Percentiles rank a stretch among this genome's conserved stretches.
These are phyloP conservation scores for Glutinoglossum americanum DNA, from an alignment of 495 filamentous ascomycete genomes.

Conservation along the genomic window DNA sequence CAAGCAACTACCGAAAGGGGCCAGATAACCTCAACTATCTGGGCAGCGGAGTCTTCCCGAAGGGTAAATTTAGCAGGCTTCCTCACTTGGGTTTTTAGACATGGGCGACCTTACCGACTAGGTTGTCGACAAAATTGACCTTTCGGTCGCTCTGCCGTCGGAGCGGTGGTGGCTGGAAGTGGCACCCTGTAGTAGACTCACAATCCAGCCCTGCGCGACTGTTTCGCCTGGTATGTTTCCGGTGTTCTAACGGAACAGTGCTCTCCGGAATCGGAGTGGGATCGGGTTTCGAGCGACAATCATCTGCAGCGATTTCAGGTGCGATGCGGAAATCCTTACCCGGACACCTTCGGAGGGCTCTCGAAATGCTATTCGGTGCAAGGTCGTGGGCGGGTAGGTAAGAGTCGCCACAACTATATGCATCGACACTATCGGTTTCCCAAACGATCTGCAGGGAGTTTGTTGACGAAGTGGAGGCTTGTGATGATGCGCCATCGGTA, in stretches of 20 bases:
- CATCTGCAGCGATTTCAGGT: background rate
- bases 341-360: background rate
- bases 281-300: background rate
- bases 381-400: background rate
- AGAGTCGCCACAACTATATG: background rate
- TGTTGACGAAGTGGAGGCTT: background rate
- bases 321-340: background rate
- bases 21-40: conserved; percentile 96
- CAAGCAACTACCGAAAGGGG: conserved; percentile 44
- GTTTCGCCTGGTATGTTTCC: background rate
- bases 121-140: conserved; percentile 85
- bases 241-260: background rate
- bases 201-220: background rate
- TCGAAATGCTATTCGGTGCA: background rate
- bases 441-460: background rate
- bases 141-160: conserved; percentile 85
- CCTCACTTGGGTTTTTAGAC: conserved; percentile 8
- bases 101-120: conserved; percentile 69
- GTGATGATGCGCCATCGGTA: background rate
- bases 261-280: background rate
- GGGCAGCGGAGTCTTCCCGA: conserved; percentile 70
- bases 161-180: conserved; percentile 41
- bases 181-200: background rate
- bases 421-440: background rate
- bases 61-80: background rate